These are phyloP conservation scores for Henckelia pumila DNA, from an alignment of 257 asterid species.

Conservation along the genomic window DNA sequence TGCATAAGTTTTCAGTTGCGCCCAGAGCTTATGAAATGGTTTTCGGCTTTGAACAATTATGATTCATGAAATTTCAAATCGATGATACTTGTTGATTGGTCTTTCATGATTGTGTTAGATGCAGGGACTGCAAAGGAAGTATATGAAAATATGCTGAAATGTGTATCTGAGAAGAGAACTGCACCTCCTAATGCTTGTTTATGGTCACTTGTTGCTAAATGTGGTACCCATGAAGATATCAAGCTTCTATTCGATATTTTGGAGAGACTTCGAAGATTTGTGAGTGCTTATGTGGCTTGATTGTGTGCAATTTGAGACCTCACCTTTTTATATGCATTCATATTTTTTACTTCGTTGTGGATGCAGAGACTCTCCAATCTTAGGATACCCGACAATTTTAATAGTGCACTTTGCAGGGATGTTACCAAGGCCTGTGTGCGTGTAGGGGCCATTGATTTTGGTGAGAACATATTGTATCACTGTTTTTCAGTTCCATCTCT, in stretches of 20 bases:
- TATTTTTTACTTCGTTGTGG: conserved; percentile 16
- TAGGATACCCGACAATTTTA: conserved; percentile 67
- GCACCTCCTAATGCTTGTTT: conserved; percentile 94
- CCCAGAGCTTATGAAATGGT: background rate
- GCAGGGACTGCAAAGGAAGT: conserved; percentile 70
- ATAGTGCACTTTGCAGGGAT: conserved; percentile 81
- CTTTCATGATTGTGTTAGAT: conserved; percentile 30
- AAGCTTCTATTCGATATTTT: conserved; percentile 65
- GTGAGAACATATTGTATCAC: conserved; percentile 37
- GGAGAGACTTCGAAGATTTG: conserved; percentile 71
- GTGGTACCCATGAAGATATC: conserved; percentile 66
- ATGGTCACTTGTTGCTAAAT: conserved; percentile 69
- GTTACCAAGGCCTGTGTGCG: conserved; percentile 85
- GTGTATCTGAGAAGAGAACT: conserved; percentile 48
- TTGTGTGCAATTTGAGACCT: conserved; percentile 16
- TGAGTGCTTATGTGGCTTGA: conserved; percentile 39
- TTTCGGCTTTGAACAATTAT: background rate
- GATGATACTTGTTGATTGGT: conserved; percentile 6
- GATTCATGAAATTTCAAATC: conserved; percentile 2
- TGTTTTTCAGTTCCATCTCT: background rate
- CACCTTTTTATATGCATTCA: conserved; percentile 3
- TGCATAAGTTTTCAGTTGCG: background rate
- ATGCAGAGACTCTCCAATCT: conserved; percentile 90
- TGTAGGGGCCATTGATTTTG: conserved; percentile 72
- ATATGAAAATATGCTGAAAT: conserved; percentile 61